Evolutionary conservation across 768 basidiomycete genomes (phyloP), one percentile per base, ranked within the genome.

Genomic region (Boletus eberwhitei): DNA sequence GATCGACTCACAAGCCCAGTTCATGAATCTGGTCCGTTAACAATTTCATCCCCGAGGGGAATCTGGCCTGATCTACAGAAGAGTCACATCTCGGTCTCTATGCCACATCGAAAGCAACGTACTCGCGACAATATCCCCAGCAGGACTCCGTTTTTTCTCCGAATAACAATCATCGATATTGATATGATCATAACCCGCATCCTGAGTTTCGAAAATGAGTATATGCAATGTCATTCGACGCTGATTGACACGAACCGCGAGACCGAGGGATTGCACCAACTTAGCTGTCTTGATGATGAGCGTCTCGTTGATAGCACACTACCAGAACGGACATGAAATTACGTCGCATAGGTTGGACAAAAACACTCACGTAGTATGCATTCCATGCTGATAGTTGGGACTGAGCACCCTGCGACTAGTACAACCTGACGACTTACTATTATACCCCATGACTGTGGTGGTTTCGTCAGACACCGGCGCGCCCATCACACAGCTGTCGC

Each of bases 81-180:
- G 45, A 7, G 31, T 65, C 38, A 52, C 6, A 29, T 34, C 41
- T 32, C 14, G 21, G 8, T 36, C 46, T 3, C 29, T 22, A 21
- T n/a, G 29, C 11, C 12, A 31, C 4, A 46, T 9, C 8, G 8
- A 22, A 34, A 47, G 35, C 42, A 36, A 47, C 62, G 26, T 46
- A 83, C 84, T 75, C 32, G 80, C 82, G 46, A 84, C 74, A n/a
- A 87, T 79, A 59, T 82, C 73, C 2, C 85, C 85, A 9, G 63
- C 55, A 5, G 72, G 59, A 53, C 68, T 82, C 36, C 85, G 75
- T 43, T 80, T 62, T 60, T 79, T 85, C 67, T 82, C 79, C 2
- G 84, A 78, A 58, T 83, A 87, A 58, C 85, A 87, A 54, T 86
- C 85, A 52, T 87, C 85, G 26, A 87, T 64, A 52, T 84, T 85